Evolutionary conservation across 106 monocot genomes (phyloP).

Genomic region (Gastrodia elata): DNA sequence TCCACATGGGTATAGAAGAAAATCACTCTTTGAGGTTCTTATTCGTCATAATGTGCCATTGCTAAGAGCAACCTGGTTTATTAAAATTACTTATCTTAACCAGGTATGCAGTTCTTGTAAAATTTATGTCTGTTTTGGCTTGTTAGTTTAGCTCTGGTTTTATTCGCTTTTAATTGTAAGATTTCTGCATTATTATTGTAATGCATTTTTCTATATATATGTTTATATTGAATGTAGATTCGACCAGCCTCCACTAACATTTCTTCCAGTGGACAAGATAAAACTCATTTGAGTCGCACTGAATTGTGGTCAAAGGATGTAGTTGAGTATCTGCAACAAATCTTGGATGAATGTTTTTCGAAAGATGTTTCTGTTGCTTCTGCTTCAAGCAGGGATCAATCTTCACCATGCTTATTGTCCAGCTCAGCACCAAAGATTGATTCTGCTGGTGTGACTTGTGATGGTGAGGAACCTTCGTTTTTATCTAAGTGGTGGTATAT

Average conservation of each 20-base stretch:
- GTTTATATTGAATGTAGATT: constrained; percentile 26
- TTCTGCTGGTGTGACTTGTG: constrained; percentile 16
- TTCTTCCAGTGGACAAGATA: constrained; percentile 58
- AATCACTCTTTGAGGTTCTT: constrained; percentile 83
- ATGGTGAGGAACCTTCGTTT: constrained; percentile 48
- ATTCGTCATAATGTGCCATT: constrained; percentile 84
- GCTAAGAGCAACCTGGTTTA: constrained; percentile 88
- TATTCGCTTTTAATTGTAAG: not conserved
- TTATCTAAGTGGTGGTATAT: constrained; percentile 83
- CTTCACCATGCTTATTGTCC: constrained; percentile 26
- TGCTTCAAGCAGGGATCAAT: constrained; percentile 31
- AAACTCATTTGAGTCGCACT: constrained; percentile 53
- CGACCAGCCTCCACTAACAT: constrained; percentile 34
- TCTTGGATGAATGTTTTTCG: constrained; percentile 69
- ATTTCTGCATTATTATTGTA: not conserved
- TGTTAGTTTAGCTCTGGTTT: not conserved
- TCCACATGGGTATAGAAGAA: constrained; percentile 91
- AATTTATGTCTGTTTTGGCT: not conserved
- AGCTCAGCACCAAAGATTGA: constrained; percentile 37
- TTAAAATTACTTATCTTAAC: constrained; percentile 96
- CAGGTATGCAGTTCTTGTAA: constrained; percentile 39
- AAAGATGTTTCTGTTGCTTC: constrained; percentile 55
- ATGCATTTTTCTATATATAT: not conserved
- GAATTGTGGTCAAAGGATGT: constrained; percentile 92
- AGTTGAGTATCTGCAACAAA: constrained; percentile 73